These are phyloP conservation scores for Karstenula rhodostoma DNA, from an alignment of 2,329 filamentous ascomycete genomes.

Conservation along the genomic window DNA sequence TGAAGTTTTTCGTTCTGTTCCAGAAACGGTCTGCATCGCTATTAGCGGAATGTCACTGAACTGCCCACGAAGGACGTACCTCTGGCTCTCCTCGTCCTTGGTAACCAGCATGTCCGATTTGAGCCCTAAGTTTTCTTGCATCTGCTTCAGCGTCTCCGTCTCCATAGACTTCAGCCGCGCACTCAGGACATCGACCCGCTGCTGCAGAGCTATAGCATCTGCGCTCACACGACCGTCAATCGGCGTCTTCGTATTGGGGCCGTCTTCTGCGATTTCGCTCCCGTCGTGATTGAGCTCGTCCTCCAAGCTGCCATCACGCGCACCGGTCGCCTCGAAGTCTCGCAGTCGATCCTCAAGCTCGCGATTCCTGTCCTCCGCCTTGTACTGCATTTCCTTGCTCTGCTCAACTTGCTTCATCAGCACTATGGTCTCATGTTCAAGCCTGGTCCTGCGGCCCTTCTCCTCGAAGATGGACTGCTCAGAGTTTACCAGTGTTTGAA, in stretches of 20 bases:
- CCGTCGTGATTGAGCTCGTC: slow-evolving; percentile 51
- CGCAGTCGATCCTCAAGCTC: slow-evolving; percentile 57
- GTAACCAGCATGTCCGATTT: slow-evolving; percentile 48
- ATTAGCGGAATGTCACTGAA: not conserved
- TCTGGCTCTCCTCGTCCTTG: slow-evolving; percentile 46
- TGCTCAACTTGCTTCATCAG: slow-evolving; percentile 58
- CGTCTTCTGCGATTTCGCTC: slow-evolving; percentile 33
- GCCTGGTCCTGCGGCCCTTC: slow-evolving; percentile 56
- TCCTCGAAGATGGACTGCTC: slow-evolving; percentile 62
- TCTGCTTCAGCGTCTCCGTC: slow-evolving; percentile 51
- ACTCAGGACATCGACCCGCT: slow-evolving; percentile 50
- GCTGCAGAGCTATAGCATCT: slow-evolving; percentile 49
- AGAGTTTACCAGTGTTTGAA: slow-evolving; percentile 58
- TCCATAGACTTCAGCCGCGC: slow-evolving; percentile 49
- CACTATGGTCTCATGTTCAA: slow-evolving; percentile 58
- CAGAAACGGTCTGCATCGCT: slow-evolving; percentile 40
- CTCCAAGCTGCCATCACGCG: slow-evolving; percentile 47
- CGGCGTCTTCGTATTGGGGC: slow-evolving; percentile 23
- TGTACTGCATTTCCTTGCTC: slow-evolving; percentile 56
- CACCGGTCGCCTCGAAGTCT: slow-evolving; percentile 49
- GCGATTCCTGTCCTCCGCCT: slow-evolving; percentile 57
- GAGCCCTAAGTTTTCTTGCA: slow-evolving; percentile 51
- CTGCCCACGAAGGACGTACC: slow-evolving; percentile 20
- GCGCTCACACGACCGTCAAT: slow-evolving; percentile 38
- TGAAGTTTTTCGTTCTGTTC: slow-evolving; percentile 51